phyloP scores from a whole-genome alignment of 1,284 basidiomycete genomes.

The Stereum hirsutum region DNA sequence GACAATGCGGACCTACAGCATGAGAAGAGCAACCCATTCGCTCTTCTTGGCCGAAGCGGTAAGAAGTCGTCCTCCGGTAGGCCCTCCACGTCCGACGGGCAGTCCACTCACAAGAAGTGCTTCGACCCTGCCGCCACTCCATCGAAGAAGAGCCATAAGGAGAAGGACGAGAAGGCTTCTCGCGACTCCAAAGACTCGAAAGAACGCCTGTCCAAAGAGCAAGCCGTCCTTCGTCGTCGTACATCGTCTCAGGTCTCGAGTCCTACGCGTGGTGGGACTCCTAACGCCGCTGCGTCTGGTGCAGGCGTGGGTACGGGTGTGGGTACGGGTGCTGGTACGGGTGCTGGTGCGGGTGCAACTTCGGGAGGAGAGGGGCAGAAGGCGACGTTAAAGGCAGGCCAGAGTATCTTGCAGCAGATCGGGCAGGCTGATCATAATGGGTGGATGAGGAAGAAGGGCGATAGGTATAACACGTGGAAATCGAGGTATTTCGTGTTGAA shows the following conservation, averaged over 20 bases:
- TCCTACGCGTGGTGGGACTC: conserved; percentile 11
- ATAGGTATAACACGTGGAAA: conserved; percentile 93
- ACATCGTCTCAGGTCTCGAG: conserved; percentile 29
- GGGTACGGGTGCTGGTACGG: no score
- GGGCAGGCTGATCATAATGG: conserved; percentile 83
- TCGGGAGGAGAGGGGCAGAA: no score
- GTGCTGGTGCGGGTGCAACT: no score
- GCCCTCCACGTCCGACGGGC: conserved; percentile 29
- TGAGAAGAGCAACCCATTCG: conserved; percentile 20
- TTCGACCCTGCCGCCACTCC: no score
- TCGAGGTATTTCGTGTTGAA: conserved; percentile 91
- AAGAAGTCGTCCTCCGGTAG: conserved; percentile 30
- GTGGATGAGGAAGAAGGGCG: conserved; percentile 95
- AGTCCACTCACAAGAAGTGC: no score
- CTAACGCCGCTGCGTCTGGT: no score
- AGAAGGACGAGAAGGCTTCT: conserved; percentile 12
- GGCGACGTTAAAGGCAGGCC: conserved; percentile 57
- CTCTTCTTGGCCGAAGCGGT: conserved; percentile 41
- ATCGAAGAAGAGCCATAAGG: no score
- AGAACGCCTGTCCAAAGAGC: conserved; percentile 12
- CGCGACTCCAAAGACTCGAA: conserved; percentile 12
- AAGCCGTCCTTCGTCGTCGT: conserved; percentile 38
- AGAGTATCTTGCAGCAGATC: conserved; percentile 80
- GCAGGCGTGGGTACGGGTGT: no score
- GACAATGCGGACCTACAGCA: conserved; percentile 10